Conservation (phyloP, 495 filamentous ascomycete species). For the Jackrogersella minutella region DNA sequence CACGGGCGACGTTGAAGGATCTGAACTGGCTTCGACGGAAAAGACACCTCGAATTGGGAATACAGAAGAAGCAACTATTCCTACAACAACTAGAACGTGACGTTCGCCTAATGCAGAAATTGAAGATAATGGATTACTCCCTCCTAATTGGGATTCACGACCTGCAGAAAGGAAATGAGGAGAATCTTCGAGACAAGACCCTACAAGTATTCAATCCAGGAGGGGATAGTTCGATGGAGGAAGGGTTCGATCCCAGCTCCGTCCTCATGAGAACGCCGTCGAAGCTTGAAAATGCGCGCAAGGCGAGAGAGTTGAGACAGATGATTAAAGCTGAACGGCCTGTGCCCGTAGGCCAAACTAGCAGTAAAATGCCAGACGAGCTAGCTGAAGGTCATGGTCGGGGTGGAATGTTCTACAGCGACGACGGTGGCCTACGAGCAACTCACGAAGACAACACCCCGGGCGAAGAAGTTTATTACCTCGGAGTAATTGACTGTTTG, state of each 20-base stretch:
- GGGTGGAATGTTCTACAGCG: conserved; percentile 76
- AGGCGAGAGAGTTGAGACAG: conserved; percentile 89
- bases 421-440: conserved; percentile 90
- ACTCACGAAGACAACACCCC: conserved; percentile 88
- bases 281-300: conserved; percentile 89
- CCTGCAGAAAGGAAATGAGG: conserved; percentile 85
- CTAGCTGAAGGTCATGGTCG: conserved; percentile 67
- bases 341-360: conserved; percentile 85
- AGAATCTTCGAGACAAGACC: conserved; percentile 94
- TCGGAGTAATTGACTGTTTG: conserved; percentile 97
- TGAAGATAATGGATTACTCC: conserved; percentile 99
- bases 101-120: conserved; percentile 80
- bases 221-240: conserved; percentile 66
- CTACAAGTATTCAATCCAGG: conserved; percentile 95
- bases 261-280: conserved; percentile 90
- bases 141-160: conserved; percentile 95
- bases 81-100: conserved; percentile 88
- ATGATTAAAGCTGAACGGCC: conserved; percentile 93
- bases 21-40: conserved; percentile 93
- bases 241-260: conserved; percentile 57
- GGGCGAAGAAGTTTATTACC: conserved; percentile 94
- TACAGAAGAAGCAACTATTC: conserved; percentile 84
- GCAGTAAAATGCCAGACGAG: conserved; percentile 87
- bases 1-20: conserved; percentile 93
- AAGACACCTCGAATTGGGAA: conserved; percentile 84